Evolutionary conservation across 306 rosid genomes (phyloP).

Genomic region (Vigna unguiculata): DNA sequence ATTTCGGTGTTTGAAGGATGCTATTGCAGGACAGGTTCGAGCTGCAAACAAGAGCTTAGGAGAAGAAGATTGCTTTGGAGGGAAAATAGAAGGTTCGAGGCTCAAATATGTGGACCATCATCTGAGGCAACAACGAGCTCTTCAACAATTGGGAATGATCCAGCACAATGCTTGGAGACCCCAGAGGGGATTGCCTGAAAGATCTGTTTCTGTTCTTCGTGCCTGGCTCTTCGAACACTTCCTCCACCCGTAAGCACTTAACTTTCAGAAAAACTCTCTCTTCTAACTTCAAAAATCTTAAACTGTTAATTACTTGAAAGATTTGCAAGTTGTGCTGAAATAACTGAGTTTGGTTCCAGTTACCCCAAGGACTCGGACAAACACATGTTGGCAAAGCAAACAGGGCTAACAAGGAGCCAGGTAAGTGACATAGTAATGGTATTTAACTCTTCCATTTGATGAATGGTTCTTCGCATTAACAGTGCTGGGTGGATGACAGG

Average conservation of each 20-base stretch:
- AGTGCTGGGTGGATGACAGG: slow-evolving; percentile 55
- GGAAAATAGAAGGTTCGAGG: slow-evolving; percentile 83
- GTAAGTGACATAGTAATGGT: slow-evolving; percentile 41
- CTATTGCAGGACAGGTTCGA: slow-evolving; percentile 76
- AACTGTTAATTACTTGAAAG: not conserved
- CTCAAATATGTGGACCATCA: slow-evolving; percentile 95
- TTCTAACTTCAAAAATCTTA: not conserved
- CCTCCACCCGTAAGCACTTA: slow-evolving; percentile 91
- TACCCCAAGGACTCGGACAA: slow-evolving; percentile 99
- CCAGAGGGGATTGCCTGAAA: slow-evolving; percentile 96
- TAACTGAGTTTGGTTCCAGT: slow-evolving; percentile 54
- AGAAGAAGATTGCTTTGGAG: slow-evolving; percentile 81
- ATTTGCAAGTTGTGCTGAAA: slow-evolving; percentile 15
- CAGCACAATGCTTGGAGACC: slow-evolving; percentile 99
- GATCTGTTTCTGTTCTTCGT: slow-evolving; percentile 99
- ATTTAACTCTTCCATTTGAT: not conserved
- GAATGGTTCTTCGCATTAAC: not conserved
- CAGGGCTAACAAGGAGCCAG: slow-evolving; percentile 98
- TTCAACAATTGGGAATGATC: slow-evolving; percentile 99
- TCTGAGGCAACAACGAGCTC: slow-evolving; percentile 91
- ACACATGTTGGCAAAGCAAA: slow-evolving; percentile 94
- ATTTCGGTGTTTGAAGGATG: slow-evolving; percentile 92
- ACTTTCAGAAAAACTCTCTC: not conserved
- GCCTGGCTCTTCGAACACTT: slow-evolving; percentile 99
- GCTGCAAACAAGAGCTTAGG: slow-evolving; percentile 83